Evolutionary conservation across 129 eudicot genomes (phyloP).

Genomic region (sunflower (Helianthus annuus)): HanXRQr2.0-SUNRISE NC_035436.2:185541295-185541794

Average conservation of each 20-base stretch:
- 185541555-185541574: constrained; percentile 5
- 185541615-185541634: not conserved
- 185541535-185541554: not conserved
- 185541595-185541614: not conserved
- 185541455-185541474: constrained; percentile 96
- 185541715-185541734: no score
- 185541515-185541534: constrained; percentile 25
- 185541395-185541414: constrained; percentile 5
- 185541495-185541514: constrained; percentile 89
- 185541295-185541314: not conserved
- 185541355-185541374: not conserved
- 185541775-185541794: no score
- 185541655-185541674: not conserved
- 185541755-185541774: no score
- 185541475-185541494: constrained; percentile 80
- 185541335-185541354: not conserved
- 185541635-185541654: constrained; percentile 1
- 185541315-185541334: not conserved
- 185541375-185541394: not conserved
- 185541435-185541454: constrained; percentile 91
- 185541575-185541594: constrained; percentile 3
- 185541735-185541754: no score
- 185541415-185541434: constrained; percentile 44
- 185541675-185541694: not conserved
- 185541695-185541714: constrained; percentile 8